These are phyloP conservation scores for Hippophae gyantsensis DNA, from an alignment of 306 rosid species.

Conservation along the genomic window DNA sequence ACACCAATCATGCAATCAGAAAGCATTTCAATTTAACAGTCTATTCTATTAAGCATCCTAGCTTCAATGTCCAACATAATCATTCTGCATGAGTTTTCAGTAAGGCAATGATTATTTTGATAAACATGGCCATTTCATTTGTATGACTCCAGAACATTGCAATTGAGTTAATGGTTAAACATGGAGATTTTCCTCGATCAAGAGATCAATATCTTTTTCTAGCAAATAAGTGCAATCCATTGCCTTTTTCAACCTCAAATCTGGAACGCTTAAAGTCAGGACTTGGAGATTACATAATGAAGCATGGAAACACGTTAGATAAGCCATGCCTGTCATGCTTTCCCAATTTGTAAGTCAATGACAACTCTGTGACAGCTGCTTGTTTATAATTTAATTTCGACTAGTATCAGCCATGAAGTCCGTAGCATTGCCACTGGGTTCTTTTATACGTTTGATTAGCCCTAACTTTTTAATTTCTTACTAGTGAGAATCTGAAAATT, in stretches of 20 bases:
- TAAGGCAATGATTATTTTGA: too few species aligned
- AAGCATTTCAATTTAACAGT: not conserved
- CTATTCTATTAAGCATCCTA: not conserved
- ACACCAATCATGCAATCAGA: slow-evolving; percentile 11
- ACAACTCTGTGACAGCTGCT: slow-evolving; percentile 13
- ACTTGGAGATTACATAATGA: slow-evolving; percentile 57
- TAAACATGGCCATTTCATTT: not conserved
- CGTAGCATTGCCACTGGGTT: not conserved
- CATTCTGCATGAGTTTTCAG: too few species aligned
- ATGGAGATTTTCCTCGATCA: slow-evolving; percentile 39
- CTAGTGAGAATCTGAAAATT: slow-evolving; percentile 67
- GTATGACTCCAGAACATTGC: slow-evolving; percentile 52
- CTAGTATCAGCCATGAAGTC: slow-evolving; percentile 13
- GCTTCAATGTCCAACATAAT: not conserved
- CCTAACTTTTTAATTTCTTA: slow-evolving; percentile 11
- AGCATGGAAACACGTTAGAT: slow-evolving; percentile 51
- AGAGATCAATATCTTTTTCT: slow-evolving; percentile 42
- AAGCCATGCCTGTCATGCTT: slow-evolving; percentile 52
- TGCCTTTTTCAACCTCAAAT: slow-evolving; percentile 41
- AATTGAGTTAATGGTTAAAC: slow-evolving; percentile 50
- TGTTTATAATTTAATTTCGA: slow-evolving; percentile 15
- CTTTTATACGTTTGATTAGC: slow-evolving; percentile 8
- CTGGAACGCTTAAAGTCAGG: slow-evolving; percentile 66
- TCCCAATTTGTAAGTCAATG: slow-evolving; percentile 41
- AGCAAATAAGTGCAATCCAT: slow-evolving; percentile 33